These are phyloP conservation scores for Tolypocladium paradoxum DNA, from an alignment of 2,329 filamentous ascomycete species.

Conservation along the genomic window DNA sequence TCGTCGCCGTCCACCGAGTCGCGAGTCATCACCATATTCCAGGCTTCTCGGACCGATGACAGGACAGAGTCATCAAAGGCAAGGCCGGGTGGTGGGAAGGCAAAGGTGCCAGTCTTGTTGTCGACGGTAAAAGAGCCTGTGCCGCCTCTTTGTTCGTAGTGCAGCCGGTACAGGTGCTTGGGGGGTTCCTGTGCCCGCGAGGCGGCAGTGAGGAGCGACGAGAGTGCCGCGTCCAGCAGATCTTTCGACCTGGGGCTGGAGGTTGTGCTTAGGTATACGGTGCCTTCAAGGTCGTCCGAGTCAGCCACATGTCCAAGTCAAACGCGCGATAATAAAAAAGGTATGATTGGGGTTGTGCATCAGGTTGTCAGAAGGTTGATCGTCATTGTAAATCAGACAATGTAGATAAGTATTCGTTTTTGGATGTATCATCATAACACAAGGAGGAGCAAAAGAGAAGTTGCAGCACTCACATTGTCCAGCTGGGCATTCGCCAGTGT, in stretches of 20 bases:
- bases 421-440: slow-evolving; percentile 69
- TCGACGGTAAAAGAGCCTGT: slow-evolving; percentile 18
- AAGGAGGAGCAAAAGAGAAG: slow-evolving; percentile 16
- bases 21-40: slow-evolving; percentile 51
- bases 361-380: slow-evolving; percentile 85
- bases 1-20: slow-evolving; percentile 29
- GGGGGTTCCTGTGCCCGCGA: slow-evolving; percentile 16
- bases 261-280: slow-evolving; percentile 27
- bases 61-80: slow-evolving; percentile 64
- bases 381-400: slow-evolving; percentile 95
- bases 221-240: slow-evolving; percentile 28
- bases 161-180: slow-evolving; percentile 37
- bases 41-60: slow-evolving; percentile 56
- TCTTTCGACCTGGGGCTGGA: slow-evolving; percentile 21
- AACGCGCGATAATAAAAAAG: slow-evolving; percentile 3
- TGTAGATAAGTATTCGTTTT: slow-evolving; percentile 99
- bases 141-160: slow-evolving; percentile 40
- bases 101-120: slow-evolving; percentile 42
- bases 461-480: slow-evolving; percentile 70
- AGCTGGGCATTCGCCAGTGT: slow-evolving; percentile 81
- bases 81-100: slow-evolving; percentile 50
- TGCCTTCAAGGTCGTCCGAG: slow-evolving; percentile 13
- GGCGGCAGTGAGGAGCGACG: slow-evolving; percentile 25
- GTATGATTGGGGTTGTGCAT: slow-evolving; percentile 34
- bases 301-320: slow-evolving; percentile 18